phyloP scores from a whole-genome alignment of 768 basidiomycete genomes.

The Ramaria sp. region DNA sequence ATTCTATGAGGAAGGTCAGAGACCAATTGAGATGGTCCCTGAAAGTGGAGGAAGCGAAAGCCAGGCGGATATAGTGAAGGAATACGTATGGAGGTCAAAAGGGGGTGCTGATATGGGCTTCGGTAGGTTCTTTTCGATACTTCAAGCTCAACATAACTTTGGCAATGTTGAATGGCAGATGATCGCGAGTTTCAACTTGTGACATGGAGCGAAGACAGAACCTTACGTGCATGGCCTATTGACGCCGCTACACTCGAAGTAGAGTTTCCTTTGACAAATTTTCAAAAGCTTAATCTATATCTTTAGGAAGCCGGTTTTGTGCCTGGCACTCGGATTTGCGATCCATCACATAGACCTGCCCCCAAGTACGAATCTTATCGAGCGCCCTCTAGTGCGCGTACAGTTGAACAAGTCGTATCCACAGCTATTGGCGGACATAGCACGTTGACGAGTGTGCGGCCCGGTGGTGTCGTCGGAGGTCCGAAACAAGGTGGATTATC shows the following conservation, averaged over 20 bases:
- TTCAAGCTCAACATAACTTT: not conserved
- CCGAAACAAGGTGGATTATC: not conserved
- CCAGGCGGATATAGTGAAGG: slow-evolving; percentile 89
- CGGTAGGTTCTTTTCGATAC: slow-evolving; percentile 15
- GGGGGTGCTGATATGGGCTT: slow-evolving; percentile 38
- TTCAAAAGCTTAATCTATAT: not conserved
- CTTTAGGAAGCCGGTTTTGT: slow-evolving; percentile 11
- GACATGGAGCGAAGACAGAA: slow-evolving; percentile 85
- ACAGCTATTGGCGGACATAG: not conserved
- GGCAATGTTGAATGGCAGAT: slow-evolving; percentile 19
- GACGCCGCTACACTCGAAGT: slow-evolving; percentile 61
- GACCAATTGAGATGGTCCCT: slow-evolving; percentile 13
- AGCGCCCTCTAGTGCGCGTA: not conserved
- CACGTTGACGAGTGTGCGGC: not conserved
- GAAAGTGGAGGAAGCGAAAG: slow-evolving; percentile 64
- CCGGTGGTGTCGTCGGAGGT: not conserved
- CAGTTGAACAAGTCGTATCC: not conserved
- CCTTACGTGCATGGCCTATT: slow-evolving; percentile 85
- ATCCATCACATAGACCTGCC: slow-evolving; percentile 6
- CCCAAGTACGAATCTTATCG: slow-evolving; percentile 6
- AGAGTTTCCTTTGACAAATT: slow-evolving; percentile 7
- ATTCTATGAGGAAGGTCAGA: slow-evolving; percentile 19
- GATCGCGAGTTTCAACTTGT: slow-evolving; percentile 50
- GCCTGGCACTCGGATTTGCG: slow-evolving; percentile 11
- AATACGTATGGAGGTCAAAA: slow-evolving; percentile 86